Percentiles rank a stretch among this genome's conserved stretches.
Conservation (phyloP, 2,329 filamentous ascomycete genomes). For the Beauveria varroae region DNA sequence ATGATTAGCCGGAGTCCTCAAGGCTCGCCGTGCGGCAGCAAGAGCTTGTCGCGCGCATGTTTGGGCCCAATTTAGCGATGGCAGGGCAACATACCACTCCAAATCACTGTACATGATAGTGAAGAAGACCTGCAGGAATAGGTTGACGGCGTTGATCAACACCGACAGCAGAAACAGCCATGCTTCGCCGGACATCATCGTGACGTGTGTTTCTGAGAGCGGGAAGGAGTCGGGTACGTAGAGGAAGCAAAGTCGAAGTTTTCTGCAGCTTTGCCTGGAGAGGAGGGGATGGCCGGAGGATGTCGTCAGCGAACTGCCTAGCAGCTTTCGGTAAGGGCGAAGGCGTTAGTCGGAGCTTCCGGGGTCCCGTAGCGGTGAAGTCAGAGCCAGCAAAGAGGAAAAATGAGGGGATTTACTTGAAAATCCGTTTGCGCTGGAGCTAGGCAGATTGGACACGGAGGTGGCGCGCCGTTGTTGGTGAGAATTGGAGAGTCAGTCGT, state of each 20-base stretch:
- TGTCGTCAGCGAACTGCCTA: constrained; percentile 9
- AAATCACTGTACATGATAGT: constrained; percentile 99
- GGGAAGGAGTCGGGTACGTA: not conserved
- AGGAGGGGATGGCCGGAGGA: not conserved
- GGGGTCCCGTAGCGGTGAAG: not conserved
- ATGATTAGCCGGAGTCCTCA: not conserved
- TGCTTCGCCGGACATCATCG: constrained; percentile 86
- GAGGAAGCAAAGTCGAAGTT: not conserved
- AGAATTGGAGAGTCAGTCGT: not conserved
- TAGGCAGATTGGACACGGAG: not conserved
- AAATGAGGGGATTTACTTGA: not conserved
- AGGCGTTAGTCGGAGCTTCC: constrained; percentile 9
- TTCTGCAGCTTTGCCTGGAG: not conserved
- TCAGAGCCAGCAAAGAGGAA: not conserved
- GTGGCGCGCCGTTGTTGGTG: constrained; percentile 4
- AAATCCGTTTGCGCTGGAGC: not conserved
- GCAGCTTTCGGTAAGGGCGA: not conserved
- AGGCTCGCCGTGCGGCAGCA: not conserved
- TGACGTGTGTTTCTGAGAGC: constrained; percentile 13
- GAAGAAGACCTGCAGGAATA: constrained; percentile 99
- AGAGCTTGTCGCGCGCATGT: not conserved
- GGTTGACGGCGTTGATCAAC: constrained; percentile 98
- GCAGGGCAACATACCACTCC: constrained; percentile 69
- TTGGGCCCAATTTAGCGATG: not conserved
- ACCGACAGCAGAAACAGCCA: constrained; percentile 98